Evolutionary conservation across 108 stramenopile species (phyloP).

Genomic region (Nitzschia sp.): DNA sequence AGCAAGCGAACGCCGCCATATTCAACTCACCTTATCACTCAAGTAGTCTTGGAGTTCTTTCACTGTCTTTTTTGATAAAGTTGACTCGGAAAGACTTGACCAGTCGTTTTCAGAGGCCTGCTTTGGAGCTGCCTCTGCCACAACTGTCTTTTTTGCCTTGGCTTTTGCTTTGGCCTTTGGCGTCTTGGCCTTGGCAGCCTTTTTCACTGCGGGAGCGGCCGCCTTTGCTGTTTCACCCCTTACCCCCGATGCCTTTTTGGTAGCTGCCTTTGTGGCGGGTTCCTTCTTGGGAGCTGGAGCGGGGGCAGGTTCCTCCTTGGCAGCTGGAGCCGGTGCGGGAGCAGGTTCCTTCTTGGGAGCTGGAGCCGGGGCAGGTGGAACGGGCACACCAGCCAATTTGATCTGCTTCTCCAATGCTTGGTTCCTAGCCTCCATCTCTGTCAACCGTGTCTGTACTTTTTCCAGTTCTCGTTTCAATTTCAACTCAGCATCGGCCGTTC

Average conservation of each 20-base stretch:
- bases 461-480: slow-evolving; percentile 25
- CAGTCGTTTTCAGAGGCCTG: slow-evolving; percentile 6
- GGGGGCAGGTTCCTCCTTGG: background rate
- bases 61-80: slow-evolving; percentile 44
- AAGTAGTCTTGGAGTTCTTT: slow-evolving; percentile 35
- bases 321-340: background rate
- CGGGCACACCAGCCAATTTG: background rate
- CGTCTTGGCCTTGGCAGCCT: background rate
- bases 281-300: background rate
- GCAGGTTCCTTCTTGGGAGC: background rate
- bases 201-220: background rate
- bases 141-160: background rate
- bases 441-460: background rate
- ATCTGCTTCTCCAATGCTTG: slow-evolving; percentile 16
- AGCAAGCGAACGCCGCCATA: background rate
- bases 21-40: background rate
- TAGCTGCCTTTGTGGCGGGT: slow-evolving; percentile 3
- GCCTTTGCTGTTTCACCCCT: slow-evolving; percentile 7
- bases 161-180: background rate
- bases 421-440: slow-evolving; percentile 12
- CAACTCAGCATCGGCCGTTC: slow-evolving; percentile 14
- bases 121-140: background rate
- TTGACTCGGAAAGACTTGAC: slow-evolving; percentile 30
- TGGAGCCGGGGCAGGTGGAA: background rate
- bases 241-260: background rate